Percentiles rank a stretch among this genome's conserved stretches.
These are phyloP conservation scores for Handroanthus guayacan DNA, from an alignment of 257 asterid species.

Conservation along the genomic window DNA sequence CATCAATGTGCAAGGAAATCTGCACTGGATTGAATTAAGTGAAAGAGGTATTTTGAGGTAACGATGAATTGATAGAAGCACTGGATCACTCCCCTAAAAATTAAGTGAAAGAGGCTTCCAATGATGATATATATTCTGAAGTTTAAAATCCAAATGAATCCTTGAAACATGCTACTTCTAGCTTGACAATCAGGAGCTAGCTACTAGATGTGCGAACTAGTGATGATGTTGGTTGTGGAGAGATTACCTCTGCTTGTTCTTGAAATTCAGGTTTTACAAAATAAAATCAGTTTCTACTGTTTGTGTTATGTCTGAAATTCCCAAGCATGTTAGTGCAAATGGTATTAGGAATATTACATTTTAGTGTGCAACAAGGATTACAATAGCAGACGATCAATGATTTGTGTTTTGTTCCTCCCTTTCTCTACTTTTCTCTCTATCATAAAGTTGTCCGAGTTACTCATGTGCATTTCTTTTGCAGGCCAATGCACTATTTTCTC, in stretches of 20 bases:
- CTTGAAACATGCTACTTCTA: conserved; percentile 58
- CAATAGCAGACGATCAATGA: too few relatives aligned
- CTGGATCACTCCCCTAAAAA: conserved; percentile 35
- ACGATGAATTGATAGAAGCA: conserved; percentile 36
- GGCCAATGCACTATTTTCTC: too few relatives aligned
- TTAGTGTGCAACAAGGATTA: not conserved
- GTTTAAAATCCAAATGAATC: conserved; percentile 67
- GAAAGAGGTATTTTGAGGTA: conserved; percentile 28
- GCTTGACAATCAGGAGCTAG: conserved; percentile 47
- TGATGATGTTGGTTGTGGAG: conserved; percentile 54
- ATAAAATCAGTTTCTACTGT: conserved; percentile 51
- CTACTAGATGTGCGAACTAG: conserved; percentile 41
- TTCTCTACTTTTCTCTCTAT: too few relatives aligned
- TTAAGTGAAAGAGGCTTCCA: conserved; percentile 61
- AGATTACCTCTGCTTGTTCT: conserved; percentile 56
- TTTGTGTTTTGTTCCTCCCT: too few relatives aligned
- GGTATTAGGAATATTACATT: conserved; percentile 77
- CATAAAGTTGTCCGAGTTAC: too few relatives aligned
- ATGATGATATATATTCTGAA: conserved; percentile 68
- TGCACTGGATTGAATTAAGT: too few relatives aligned
- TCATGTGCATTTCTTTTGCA: too few relatives aligned
- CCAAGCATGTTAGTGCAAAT: conserved; percentile 65
- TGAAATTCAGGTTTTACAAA: conserved; percentile 48
- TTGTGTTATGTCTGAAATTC: conserved; percentile 71
- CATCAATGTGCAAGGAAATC: too few relatives aligned